phyloP scores from a whole-genome alignment of 108 stramenopile genomes.

The Cylindrotheca fusiformis region DNA sequence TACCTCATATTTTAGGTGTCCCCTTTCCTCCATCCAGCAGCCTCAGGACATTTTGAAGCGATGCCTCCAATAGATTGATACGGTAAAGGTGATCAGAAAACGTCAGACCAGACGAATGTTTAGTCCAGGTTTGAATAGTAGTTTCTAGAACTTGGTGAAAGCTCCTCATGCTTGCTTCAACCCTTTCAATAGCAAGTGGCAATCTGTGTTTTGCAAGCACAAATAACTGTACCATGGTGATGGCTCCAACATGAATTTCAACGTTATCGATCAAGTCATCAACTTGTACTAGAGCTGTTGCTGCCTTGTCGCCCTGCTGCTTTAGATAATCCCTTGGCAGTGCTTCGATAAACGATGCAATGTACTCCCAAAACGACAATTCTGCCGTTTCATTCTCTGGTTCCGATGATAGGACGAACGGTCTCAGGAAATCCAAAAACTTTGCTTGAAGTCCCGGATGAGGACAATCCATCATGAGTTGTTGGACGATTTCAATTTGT shows the following conservation, averaged over 20 bases:
- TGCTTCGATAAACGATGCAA: conserved; percentile 17
- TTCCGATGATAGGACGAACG: conserved; percentile 18
- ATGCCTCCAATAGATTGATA: too few relatives aligned
- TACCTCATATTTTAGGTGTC: too few relatives aligned
- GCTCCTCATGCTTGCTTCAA: not conserved
- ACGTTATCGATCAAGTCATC: conserved; percentile 23
- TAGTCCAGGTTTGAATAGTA: too few relatives aligned
- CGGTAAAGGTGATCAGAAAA: too few relatives aligned
- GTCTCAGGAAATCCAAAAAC: conserved; percentile 38
- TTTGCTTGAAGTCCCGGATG: conserved; percentile 32
- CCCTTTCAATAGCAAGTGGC: not conserved
- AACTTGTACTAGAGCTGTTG: conserved; percentile 1
- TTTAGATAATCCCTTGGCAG: conserved; percentile 3
- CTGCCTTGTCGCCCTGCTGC: not conserved
- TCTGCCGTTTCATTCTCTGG: conserved; percentile 6
- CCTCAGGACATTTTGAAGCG: too few relatives aligned
- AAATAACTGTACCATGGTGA: conserved; percentile 34
- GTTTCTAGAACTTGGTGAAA: not conserved
- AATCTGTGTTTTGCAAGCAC: conserved; percentile 9
- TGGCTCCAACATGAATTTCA: conserved; percentile 32
- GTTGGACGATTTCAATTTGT: conserved; percentile 31
- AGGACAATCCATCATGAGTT: conserved; percentile 29
- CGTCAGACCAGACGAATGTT: too few relatives aligned
- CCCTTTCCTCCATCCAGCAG: too few relatives aligned
- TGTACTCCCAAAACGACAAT: conserved; percentile 17